Percentiles rank a stretch among this genome's conserved stretches.
Conservation (phyloP, 257 asterid genomes). For the Agastache rugosa region DNA sequence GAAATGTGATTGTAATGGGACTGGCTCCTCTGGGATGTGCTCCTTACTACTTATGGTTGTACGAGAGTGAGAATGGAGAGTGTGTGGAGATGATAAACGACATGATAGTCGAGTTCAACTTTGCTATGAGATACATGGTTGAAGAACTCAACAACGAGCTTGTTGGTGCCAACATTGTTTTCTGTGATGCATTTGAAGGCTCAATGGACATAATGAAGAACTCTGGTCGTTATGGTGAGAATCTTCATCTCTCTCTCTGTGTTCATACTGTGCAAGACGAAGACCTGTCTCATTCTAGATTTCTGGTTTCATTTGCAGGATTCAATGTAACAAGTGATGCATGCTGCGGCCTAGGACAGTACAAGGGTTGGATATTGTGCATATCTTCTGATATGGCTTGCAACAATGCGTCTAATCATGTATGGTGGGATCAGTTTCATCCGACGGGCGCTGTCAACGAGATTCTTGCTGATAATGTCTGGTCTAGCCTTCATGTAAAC, state of each 20-base stretch:
- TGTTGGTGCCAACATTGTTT: slow-evolving; percentile 60
- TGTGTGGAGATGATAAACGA: slow-evolving; percentile 69
- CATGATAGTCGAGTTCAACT: slow-evolving; percentile 84
- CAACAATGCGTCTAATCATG: slow-evolving; percentile 64
- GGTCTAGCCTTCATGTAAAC: slow-evolving; percentile 65
- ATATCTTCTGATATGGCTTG: slow-evolving; percentile 91
- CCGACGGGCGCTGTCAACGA: slow-evolving; percentile 85
- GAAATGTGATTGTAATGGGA: slow-evolving; percentile 90
- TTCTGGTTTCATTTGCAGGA: slow-evolving; percentile 50
- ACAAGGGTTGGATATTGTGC: slow-evolving; percentile 73
- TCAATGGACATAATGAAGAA: slow-evolving; percentile 88
- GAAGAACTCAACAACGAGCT: slow-evolving; percentile 71
- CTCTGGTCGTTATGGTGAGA: slow-evolving; percentile 71
- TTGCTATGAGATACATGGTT: slow-evolving; percentile 75
- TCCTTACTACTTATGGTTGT: slow-evolving; percentile 77
- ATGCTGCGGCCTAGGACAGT: slow-evolving; percentile 90
- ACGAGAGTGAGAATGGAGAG: slow-evolving; percentile 58
- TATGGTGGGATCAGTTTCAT: slow-evolving; percentile 99
- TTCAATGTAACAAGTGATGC: slow-evolving; percentile 76
- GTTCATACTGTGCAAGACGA: background rate
- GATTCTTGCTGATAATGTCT: slow-evolving; percentile 81
- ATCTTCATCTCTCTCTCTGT: slow-evolving; percentile 11
- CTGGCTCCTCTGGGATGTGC: slow-evolving; percentile 95
- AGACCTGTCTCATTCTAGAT: background rate
- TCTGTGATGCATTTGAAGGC: slow-evolving; percentile 88